Evolutionary conservation across 306 rosid species (phyloP), one percentile per base, ranked within the genome.

Genomic region (Alnus rubra): DNA sequence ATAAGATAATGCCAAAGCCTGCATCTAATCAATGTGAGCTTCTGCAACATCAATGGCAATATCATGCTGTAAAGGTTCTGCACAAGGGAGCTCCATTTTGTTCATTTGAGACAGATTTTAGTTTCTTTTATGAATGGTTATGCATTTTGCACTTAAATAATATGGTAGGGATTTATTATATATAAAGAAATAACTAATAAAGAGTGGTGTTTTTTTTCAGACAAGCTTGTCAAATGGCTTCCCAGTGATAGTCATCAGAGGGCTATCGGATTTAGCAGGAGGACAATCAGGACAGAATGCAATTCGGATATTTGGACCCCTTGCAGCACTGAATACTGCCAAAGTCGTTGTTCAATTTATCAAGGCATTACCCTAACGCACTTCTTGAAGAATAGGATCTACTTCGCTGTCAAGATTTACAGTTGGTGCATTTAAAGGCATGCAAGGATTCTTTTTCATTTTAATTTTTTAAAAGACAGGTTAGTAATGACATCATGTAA

Each of bases 221-320:
- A 89, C 88, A 68, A 79, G 88, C 77, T 71, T 82, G 78, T 84
- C 93, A 9, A 89, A 86, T 71, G 88, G 78, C 14, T 78, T 64
- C 48, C 87, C 83, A 9, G 89, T 84, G 68, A 82, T 87, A 4
- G 87, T 84, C 7, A 78, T 86, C n/a, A 30, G 87, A 63, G 91
- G 89, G n/a, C 81, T 89, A 19, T 89, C 89, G 13, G 91, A 89
- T 75, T 45, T 85, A 33, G 93, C 93, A 15, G 89, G 93, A 71
- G 81, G 74, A 28, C 84, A 85, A 76, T 9, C 76, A 33, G 89
- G 87, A 74, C 13, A 60, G 30, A 89, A 87, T n/a, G 54, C 62
- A 7, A 42, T 87, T 23, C 12, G 55, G 12, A 71, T 69, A 14
- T 85, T 85, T 63, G 82, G 87, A n/a, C 33, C 89, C 33, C 88